A percentile compares a stretch with the other conserved stretches of the same genome.
Evolutionary conservation across 169 alveolate species (phyloP).

Genomic region (Cryptosporidium parvum): DNA sequence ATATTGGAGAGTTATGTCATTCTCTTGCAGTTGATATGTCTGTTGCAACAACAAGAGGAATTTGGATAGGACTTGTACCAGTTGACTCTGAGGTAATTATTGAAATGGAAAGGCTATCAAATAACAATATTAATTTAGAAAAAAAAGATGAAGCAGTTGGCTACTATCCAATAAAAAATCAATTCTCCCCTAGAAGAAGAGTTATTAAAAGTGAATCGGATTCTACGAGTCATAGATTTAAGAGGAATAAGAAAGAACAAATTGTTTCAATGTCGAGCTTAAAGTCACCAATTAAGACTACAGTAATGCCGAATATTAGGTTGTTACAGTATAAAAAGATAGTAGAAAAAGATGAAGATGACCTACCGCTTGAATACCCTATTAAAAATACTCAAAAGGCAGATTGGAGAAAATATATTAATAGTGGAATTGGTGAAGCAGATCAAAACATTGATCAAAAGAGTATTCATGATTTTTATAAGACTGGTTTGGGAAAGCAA

Average conservation of each 20-base stretch:
- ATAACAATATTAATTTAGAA: neutral
- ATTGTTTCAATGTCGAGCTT: constrained; percentile 6
- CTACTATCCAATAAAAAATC: constrained; percentile 44
- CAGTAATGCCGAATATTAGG: constrained; percentile 56
- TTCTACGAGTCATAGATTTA: neutral
- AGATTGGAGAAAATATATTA: constrained; percentile 67
- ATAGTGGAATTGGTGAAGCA: constrained; percentile 1
- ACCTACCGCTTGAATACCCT: constrained; percentile 53
- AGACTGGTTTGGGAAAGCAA: neutral
- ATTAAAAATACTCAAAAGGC: constrained; percentile 8
- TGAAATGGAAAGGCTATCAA: constrained; percentile 36
- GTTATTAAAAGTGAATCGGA: neutral
- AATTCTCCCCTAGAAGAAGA: constrained; percentile 45
- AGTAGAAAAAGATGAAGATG: constrained; percentile 72
- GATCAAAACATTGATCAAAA: neutral
- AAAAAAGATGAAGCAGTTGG: constrained; percentile 25
- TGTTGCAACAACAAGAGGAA: constrained; percentile 54
- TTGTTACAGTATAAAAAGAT: constrained; percentile 59
- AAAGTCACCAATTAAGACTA: constrained; percentile 46
- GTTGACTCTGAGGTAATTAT: constrained; percentile 62
- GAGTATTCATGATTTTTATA: constrained; percentile 22
- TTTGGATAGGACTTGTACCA: constrained; percentile 64
- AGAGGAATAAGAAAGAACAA: constrained; percentile 18
- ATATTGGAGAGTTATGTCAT: constrained; percentile 6
- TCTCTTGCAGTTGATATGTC: constrained; percentile 68